Percentiles rank a stretch among this genome's conserved stretches.
These are phyloP conservation scores for Craterostigma plantagineum DNA, from an alignment of 257 asterid genomes.

Conservation along the genomic window DNA sequence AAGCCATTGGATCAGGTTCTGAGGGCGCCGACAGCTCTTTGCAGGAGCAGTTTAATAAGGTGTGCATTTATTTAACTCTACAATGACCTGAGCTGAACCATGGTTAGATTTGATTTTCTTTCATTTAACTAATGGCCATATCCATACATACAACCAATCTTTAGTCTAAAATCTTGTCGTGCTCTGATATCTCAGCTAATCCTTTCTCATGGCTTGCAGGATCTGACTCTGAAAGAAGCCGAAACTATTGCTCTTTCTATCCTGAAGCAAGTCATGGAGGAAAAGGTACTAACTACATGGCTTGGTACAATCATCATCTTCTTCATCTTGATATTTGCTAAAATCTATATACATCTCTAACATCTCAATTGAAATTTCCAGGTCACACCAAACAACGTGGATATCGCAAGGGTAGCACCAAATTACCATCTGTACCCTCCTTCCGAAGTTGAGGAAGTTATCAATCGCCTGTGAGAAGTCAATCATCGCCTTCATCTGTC, in stretches of 20 bases:
- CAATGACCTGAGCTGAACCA: too few relatives aligned
- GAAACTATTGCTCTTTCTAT: conserved; percentile 74
- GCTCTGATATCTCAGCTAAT: too few relatives aligned
- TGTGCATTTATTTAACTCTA: conserved; percentile 7
- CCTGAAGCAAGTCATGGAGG: conserved; percentile 88
- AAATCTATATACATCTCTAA: too few relatives aligned
- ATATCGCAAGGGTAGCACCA: conserved; percentile 46
- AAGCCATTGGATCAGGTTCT: conserved; percentile 91
- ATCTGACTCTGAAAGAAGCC: conserved; percentile 61
- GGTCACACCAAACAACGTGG: conserved; percentile 55
- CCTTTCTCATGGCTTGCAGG: conserved; percentile 18
- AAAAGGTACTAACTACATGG: conserved; percentile 39
- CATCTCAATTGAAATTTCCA: conserved; percentile 1
- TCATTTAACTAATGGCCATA: too few relatives aligned
- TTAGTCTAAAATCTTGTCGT: too few relatives aligned
- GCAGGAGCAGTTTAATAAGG: conserved; percentile 89
- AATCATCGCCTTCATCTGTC: too few relatives aligned
- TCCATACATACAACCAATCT: too few relatives aligned
- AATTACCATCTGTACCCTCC: conserved; percentile 43
- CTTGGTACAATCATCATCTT: too few relatives aligned
- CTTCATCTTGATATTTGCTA: too few relatives aligned
- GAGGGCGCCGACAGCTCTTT: conserved; percentile 97
- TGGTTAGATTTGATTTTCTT: too few relatives aligned
- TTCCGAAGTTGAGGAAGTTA: conserved; percentile 46
- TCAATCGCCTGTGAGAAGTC: conserved; percentile 21